Percentiles rank a stretch among this genome's conserved stretches.
phyloP scores from a whole-genome alignment of 139 green algal species.

The Edaphochlamys debaryana region DNA sequence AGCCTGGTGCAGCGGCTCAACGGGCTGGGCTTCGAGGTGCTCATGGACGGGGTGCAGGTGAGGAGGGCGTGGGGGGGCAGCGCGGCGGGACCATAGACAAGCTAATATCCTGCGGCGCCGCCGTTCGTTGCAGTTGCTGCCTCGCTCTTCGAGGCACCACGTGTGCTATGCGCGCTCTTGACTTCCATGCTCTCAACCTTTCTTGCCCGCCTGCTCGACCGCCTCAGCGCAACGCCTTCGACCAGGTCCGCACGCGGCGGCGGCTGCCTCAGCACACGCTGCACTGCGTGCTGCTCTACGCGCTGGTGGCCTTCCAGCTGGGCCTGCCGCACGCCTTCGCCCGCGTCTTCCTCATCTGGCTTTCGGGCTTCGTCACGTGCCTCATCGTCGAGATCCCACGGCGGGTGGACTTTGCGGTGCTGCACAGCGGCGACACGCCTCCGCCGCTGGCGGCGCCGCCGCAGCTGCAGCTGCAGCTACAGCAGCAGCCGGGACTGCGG shows the following conservation, averaged over 20 bases:
- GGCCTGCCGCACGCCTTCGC: conserved; percentile 1
- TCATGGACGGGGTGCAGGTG: conserved; percentile 43
- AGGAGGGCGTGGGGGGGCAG: not conserved
- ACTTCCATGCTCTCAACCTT: no score
- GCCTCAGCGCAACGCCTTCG: no score
- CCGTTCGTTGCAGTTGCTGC: no score
- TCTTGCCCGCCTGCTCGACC: no score
- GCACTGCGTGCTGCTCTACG: conserved; percentile 35
- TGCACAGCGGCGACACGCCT: not conserved
- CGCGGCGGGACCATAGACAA: no score
- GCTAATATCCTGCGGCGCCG: no score
- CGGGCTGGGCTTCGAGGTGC: conserved; percentile 31
- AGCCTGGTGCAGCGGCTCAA: conserved; percentile 13
- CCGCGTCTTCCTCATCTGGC: conserved; percentile 2
- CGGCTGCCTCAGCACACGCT: conserved; percentile 33
- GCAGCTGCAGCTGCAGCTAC: no score
- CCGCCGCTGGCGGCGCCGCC: not conserved
- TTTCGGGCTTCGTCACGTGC: conserved; percentile 24
- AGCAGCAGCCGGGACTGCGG: no score
- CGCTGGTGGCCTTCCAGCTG: not conserved
- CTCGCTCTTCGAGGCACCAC: no score
- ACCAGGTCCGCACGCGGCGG: conserved; percentile 19
- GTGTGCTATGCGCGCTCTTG: no score
- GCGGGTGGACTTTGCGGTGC: conserved; percentile 19
- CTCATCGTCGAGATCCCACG: conserved; percentile 32